Conservation (phyloP, 352 stramenopile genomes). For the Pythium aquatile region DNA sequence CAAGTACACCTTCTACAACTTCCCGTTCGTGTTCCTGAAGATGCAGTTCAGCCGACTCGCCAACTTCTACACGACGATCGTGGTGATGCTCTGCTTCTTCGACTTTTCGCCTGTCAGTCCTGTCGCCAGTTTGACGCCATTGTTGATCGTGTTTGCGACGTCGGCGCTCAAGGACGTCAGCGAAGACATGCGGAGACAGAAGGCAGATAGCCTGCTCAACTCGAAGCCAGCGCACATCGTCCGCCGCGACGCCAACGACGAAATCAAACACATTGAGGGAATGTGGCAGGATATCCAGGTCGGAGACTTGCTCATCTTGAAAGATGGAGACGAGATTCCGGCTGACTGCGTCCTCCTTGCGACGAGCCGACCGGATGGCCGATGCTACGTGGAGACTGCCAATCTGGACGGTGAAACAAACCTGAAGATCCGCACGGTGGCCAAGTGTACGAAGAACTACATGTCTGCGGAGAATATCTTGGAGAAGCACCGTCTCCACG, state of each 20-base stretch:
- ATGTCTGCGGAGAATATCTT: conserved; percentile 71
- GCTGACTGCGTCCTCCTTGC: conserved; percentile 80
- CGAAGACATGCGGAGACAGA: conserved; percentile 78
- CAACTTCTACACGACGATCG: conserved; percentile 89
- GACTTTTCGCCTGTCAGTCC: conserved; percentile 84
- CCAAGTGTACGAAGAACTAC: conserved; percentile 77
- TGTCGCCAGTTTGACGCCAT: conserved; percentile 75
- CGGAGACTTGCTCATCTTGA: conserved; percentile 79
- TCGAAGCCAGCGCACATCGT: conserved; percentile 75
- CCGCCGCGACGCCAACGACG: conserved; percentile 47
- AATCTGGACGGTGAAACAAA: conserved; percentile 90
- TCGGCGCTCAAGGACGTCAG: conserved; percentile 85
- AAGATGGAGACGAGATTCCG: conserved; percentile 79
- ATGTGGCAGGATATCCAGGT: conserved; percentile 86
- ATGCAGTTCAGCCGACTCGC: conserved; percentile 90
- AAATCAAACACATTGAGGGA: conserved; percentile 67
- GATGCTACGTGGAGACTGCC: conserved; percentile 84
- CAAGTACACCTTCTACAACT: conserved; percentile 92
- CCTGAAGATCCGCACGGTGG: conserved; percentile 82
- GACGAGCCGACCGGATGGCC: conserved; percentile 68
- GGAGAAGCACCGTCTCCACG: conserved; percentile 57
- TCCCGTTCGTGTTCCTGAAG: conserved; percentile 87
- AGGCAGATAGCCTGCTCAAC: conserved; percentile 78
- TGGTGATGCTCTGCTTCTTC: conserved; percentile 89
- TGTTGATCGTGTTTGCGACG: conserved; percentile 89